Conservation (phyloP, 2,329 filamentous ascomycete genomes). For the Mycosphaerella sp. region DNA sequence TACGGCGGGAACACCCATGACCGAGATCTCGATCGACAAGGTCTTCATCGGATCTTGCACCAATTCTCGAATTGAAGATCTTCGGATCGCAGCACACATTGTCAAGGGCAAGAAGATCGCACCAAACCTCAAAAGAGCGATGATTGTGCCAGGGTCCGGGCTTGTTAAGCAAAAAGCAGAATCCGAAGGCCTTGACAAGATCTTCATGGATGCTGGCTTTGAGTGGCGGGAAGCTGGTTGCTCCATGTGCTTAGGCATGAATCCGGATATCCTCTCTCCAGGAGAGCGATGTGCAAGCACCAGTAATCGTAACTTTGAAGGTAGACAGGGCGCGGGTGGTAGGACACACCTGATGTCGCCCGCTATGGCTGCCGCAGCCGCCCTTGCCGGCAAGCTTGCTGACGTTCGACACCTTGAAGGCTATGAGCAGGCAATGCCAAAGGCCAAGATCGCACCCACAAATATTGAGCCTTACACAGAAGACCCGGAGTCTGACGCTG, state of each 20-base stretch:
- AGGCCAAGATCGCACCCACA: conserved; percentile 47
- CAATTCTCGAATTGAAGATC: conserved; percentile 92
- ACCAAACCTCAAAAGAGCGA: conserved; percentile 80
- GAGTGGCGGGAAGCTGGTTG: conserved; percentile 98
- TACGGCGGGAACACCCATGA: conserved; percentile 75
- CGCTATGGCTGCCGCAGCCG: conserved; percentile 89
- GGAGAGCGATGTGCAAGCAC: conserved; percentile 92
- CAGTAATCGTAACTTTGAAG: conserved; percentile 96
- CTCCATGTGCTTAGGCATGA: conserved; percentile 99
- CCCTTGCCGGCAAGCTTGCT: conserved; percentile 81
- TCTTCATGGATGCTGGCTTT: conserved; percentile 87
- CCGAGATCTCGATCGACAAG: conserved; percentile 90
- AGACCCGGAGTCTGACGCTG: conserved; percentile 55
- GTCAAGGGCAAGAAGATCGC: conserved; percentile 85
- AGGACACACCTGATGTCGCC: conserved; percentile 96
- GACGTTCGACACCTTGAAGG: conserved; percentile 76
- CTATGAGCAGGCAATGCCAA: conserved; percentile 41
- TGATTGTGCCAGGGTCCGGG: conserved; percentile 95
- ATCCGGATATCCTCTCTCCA: conserved; percentile 90
- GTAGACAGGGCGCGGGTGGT: conserved; percentile 84
- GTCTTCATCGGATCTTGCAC: conserved; percentile 98
- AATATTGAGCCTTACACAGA: conserved; percentile 53
- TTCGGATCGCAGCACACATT: conserved; percentile 77
- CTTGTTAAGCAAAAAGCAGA: conserved; percentile 91
- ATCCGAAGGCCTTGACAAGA: conserved; percentile 83